phyloP scores from a whole-genome alignment of 179 eudicot species.

The Beta corolliflora region DNA sequence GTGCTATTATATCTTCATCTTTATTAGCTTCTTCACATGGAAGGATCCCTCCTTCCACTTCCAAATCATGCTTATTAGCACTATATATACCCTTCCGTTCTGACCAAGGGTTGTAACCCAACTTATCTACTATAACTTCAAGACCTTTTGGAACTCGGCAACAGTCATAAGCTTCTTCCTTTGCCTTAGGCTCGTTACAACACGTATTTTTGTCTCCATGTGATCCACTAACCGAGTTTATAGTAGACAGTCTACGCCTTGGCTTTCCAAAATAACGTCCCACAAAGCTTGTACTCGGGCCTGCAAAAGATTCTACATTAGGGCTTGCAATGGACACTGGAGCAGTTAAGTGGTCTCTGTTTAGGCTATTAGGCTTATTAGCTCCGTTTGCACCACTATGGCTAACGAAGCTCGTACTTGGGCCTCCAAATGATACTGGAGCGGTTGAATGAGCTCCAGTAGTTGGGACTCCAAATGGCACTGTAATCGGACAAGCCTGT shows the following conservation, averaged over 20 bases:
- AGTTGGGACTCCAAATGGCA: neutral
- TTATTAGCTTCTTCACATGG: conserved; percentile 22
- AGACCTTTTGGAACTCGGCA: conserved; percentile 24
- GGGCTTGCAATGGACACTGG: neutral
- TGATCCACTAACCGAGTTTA: neutral
- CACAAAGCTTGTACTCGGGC: neutral
- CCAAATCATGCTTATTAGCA: neutral
- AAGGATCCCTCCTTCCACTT: neutral
- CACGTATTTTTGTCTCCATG: neutral
- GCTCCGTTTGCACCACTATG: too few relatives aligned
- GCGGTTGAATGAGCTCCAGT: neutral
- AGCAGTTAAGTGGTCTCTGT: neutral
- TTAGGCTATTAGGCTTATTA: neutral
- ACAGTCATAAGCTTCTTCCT: neutral
- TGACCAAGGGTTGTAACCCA: conserved; percentile 34
- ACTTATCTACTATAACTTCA: conserved; percentile 21
- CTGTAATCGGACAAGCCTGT: neutral
- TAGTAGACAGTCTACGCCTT: neutral
- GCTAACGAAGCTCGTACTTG: neutral
- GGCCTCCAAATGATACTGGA: neutral
- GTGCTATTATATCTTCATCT: conserved; percentile 29
- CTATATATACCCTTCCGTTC: neutral
- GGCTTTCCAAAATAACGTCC: neutral
- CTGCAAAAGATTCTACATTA: neutral
- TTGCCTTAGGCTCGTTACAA: neutral